Percentiles rank a stretch among this genome's conserved stretches.
phyloP scores from a whole-genome alignment of 768 basidiomycete species.

The Pisolithus orientalis region DNA sequence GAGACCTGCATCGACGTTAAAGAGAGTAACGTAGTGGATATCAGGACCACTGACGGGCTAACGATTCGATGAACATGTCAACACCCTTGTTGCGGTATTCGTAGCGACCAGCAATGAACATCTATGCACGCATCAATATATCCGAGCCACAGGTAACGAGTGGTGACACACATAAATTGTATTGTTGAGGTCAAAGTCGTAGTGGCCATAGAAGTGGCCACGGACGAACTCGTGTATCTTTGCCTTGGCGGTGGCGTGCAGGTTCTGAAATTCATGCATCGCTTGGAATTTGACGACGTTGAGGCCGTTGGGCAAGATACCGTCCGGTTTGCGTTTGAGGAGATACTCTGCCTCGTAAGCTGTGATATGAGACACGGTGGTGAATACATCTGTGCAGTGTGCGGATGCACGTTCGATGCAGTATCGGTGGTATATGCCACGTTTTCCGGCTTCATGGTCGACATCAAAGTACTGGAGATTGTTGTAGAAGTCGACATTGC shows the following conservation, averaged over 20 bases:
- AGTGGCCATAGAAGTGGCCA: conserved; percentile 97
- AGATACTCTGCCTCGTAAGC: conserved; percentile 96
- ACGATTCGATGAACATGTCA: conserved; percentile 98
- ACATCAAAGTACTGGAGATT: conserved; percentile 99
- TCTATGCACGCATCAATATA: conserved; percentile 36
- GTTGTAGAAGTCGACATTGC: conserved; percentile 98
- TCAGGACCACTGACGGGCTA: conserved; percentile 62
- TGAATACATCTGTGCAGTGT: conserved; percentile 97
- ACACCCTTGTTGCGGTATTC: conserved; percentile 99
- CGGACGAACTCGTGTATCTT: conserved; percentile 98
- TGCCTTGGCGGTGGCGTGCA: conserved; percentile 88
- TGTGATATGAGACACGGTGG: conserved; percentile 96
- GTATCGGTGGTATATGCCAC: conserved; percentile 97
- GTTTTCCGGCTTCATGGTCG: conserved; percentile 97
- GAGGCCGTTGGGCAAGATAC: conserved; percentile 93
- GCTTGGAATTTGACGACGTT: conserved; percentile 99
- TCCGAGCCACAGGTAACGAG: not conserved
- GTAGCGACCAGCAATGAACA: conserved; percentile 99
- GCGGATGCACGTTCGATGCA: conserved; percentile 94
- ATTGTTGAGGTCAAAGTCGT: conserved; percentile 93
- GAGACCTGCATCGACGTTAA: conserved; percentile 30
- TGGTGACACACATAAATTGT: conserved; percentile 64
- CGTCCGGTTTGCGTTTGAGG: conserved; percentile 95
- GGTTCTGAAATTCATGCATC: conserved; percentile 98
- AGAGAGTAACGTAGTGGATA: not conserved